Evolutionary conservation across 495 filamentous ascomycete species (phyloP).

Genomic region (Aeminium ludgeri): DNA sequence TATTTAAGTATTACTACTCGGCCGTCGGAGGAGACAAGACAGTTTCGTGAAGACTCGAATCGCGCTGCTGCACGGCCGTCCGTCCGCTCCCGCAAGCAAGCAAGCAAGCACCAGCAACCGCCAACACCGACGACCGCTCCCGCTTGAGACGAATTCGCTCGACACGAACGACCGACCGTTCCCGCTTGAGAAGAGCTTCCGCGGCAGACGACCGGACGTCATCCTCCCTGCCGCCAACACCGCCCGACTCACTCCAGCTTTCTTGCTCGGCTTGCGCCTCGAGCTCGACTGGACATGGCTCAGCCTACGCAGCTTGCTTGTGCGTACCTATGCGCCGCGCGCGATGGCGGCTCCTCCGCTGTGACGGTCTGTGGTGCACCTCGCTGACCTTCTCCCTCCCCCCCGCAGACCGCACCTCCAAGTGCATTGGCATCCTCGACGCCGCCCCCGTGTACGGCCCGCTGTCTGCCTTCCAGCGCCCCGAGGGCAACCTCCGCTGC

Average conservation of each 20-base stretch:
- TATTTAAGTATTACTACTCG: slow-evolving; percentile 13
- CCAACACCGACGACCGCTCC: too few species aligned
- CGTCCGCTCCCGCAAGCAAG: not conserved
- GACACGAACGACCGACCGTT: too few species aligned
- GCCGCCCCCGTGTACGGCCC: slow-evolving; percentile 73
- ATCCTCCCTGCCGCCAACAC: too few species aligned
- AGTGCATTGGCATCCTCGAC: slow-evolving; percentile 85
- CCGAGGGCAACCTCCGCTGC: slow-evolving; percentile 87
- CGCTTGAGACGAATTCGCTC: too few species aligned
- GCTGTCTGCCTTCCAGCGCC: slow-evolving; percentile 67
- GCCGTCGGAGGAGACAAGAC: slow-evolving; percentile 7
- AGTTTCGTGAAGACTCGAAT: slow-evolving; percentile 6
- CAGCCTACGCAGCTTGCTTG: slow-evolving; percentile 79
- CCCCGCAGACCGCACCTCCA: slow-evolving; percentile 68
- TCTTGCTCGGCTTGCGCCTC: not conserved
- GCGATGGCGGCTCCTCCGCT: not conserved
- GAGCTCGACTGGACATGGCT: slow-evolving; percentile 67
- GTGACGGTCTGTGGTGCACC: too few species aligned
- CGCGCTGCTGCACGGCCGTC: not conserved
- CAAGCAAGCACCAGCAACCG: not conserved
- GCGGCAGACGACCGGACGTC: too few species aligned
- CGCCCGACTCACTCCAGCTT: too few species aligned
- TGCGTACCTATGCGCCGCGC: slow-evolving; percentile 21
- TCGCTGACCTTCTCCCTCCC: slow-evolving; percentile 7
- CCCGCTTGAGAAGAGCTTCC: too few species aligned